Conservation (phyloP, 257 asterid genomes). For the Fraxinus quadrangulata region DNA sequence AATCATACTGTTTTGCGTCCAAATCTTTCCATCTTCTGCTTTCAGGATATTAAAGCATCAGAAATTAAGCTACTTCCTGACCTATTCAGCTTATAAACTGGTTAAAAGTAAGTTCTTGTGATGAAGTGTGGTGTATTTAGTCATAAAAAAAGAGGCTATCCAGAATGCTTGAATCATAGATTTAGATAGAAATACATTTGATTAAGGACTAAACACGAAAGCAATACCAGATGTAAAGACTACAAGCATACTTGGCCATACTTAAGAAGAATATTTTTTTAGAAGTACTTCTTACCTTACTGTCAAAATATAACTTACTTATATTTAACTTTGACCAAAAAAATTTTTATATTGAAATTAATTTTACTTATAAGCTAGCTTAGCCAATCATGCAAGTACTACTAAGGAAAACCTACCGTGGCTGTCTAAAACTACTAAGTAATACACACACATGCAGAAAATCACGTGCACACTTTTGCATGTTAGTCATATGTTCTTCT, state of each 20-base stretch:
- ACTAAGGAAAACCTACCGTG: no score
- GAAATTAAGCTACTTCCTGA: neutral
- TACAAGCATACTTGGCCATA: no score
- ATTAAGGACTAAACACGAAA: neutral
- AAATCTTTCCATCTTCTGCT: constrained; percentile 48
- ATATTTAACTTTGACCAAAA: no score
- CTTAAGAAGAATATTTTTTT: no score
- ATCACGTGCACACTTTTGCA: no score
- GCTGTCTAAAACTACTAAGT: no score
- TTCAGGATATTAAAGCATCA: constrained; percentile 24
- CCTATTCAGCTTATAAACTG: neutral
- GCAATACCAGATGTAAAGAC: neutral
- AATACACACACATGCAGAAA: no score
- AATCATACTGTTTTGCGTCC: constrained; percentile 34
- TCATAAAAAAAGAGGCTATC: neutral
- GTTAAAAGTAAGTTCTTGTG: neutral
- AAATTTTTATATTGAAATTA: no score
- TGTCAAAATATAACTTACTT: neutral
- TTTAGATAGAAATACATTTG: neutral
- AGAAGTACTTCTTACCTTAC: neutral
- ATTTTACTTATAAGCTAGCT: neutral
- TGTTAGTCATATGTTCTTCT: neutral
- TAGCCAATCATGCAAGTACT: neutral
- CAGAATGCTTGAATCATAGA: neutral
- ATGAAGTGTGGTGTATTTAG: neutral